Percentiles rank a stretch among this genome's conserved stretches.
These are phyloP conservation scores for Erucastrum elatum DNA, from an alignment of 345 rosid species.

Conservation along the genomic window DNA sequence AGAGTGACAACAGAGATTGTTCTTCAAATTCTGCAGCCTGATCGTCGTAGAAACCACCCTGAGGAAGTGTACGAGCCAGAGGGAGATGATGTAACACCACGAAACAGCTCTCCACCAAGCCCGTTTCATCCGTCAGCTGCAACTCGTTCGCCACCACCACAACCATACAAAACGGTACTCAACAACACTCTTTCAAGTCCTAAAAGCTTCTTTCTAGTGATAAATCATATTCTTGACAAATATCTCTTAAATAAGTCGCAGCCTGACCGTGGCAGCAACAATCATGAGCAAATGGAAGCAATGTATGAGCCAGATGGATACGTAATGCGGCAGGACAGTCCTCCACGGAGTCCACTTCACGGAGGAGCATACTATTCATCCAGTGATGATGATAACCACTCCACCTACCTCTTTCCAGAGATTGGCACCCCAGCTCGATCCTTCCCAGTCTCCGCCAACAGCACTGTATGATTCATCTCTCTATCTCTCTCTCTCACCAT, in stretches of 20 bases:
- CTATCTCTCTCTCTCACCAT: not conserved
- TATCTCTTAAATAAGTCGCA: not conserved
- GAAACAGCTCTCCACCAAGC: constrained; percentile 34
- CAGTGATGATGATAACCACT: constrained; percentile 32
- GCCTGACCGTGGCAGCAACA: not conserved
- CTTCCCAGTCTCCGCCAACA: not conserved
- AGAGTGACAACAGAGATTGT: not conserved
- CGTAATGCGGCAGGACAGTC: not conserved
- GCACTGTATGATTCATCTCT: constrained; percentile 24
- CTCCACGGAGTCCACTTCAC: constrained; percentile 19
- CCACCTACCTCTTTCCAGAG: constrained; percentile 36
- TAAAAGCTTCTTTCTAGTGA: constrained; percentile 1
- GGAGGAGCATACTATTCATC: constrained; percentile 22
- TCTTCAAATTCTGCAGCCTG: constrained; percentile 13
- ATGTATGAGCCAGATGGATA: constrained; percentile 28
- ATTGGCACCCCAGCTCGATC: constrained; percentile 21
- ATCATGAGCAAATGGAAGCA: not conserved
- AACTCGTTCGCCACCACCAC: constrained; percentile 21
- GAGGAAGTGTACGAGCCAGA: constrained; percentile 25
- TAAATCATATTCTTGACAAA: not conserved
- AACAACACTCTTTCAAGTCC: not conserved
- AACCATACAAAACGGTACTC: constrained; percentile 15
- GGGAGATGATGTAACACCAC: constrained; percentile 24
- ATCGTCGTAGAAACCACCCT: constrained; percentile 6
- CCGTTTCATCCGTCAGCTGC: constrained; percentile 30